These are phyloP conservation scores for Serendipita sp. DNA, from an alignment of 768 basidiomycete genomes.

Conservation along the genomic window DNA sequence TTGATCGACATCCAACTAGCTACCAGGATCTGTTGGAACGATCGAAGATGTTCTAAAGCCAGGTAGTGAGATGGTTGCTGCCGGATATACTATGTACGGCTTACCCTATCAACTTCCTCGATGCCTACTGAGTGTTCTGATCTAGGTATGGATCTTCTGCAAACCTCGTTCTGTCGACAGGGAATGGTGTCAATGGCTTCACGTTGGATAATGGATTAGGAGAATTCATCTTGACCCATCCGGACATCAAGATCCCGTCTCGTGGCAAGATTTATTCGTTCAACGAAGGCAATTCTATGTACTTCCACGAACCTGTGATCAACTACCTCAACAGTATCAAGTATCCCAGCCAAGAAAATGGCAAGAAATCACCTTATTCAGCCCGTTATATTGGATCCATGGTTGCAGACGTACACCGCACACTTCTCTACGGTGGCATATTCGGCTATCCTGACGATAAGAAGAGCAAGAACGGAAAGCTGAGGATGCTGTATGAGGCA, in stretches of 20 bases:
- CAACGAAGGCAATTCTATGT: constrained; percentile 96
- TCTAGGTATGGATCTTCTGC: constrained; percentile 83
- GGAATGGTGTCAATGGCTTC: constrained; percentile 93
- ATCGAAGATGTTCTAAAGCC: constrained; percentile 83
- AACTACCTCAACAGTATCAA: constrained; percentile 87
- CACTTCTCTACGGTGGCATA: constrained; percentile 92
- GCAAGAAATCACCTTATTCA: constrained; percentile 69
- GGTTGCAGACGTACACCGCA: constrained; percentile 97
- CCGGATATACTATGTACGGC: constrained; percentile 87
- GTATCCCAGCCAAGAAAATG: constrained; percentile 35
- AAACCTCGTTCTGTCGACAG: constrained; percentile 90
- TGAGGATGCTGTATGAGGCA: constrained; percentile 89
- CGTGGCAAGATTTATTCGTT: constrained; percentile 99
- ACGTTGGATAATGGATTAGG: constrained; percentile 90
- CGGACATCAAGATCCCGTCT: constrained; percentile 82
- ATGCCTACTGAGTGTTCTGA: not conserved
- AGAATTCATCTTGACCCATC: constrained; percentile 98
- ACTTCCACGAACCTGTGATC: constrained; percentile 70
- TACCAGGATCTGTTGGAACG: constrained; percentile 59
- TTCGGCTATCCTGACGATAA: constrained; percentile 98
- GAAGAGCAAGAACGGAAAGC: constrained; percentile 92
- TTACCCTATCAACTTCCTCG: not conserved
- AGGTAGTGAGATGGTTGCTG: constrained; percentile 93
- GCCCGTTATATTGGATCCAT: constrained; percentile 94
- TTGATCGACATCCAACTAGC: constrained; percentile 27